phyloP scores from a whole-genome alignment of 2,329 filamentous ascomycete genomes.

The Sporothrix mexicana region DNA sequence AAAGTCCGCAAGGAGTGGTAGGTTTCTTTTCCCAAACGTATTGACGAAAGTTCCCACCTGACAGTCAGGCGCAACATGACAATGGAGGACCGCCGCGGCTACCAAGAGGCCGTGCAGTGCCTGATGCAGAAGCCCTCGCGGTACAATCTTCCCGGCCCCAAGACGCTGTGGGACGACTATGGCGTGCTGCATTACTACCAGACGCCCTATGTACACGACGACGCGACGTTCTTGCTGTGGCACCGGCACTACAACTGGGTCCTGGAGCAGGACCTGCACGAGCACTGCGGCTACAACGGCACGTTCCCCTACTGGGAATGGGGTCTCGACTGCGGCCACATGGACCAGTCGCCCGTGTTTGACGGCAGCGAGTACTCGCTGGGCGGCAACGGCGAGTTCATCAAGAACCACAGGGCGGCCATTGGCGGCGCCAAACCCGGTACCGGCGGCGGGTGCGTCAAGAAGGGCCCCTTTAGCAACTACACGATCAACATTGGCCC shows the following conservation, averaged over 20 bases:
- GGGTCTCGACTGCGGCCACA: slow-evolving; percentile 43
- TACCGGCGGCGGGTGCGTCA: slow-evolving; percentile 43
- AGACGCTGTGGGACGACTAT: slow-evolving; percentile 42
- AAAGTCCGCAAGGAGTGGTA: slow-evolving; percentile 41
- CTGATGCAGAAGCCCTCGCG: slow-evolving; percentile 41
- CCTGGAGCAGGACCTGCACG: slow-evolving; percentile 41
- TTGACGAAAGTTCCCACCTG: too few species aligned
- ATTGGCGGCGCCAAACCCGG: slow-evolving; percentile 27
- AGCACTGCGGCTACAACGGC: slow-evolving; percentile 43
- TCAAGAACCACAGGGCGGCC: slow-evolving; percentile 36
- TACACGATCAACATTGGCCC: slow-evolving; percentile 45
- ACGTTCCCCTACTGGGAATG: slow-evolving; percentile 49
- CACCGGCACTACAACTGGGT: slow-evolving; percentile 45
- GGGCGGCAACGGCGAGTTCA: slow-evolving; percentile 48
- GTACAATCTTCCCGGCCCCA: slow-evolving; percentile 37
- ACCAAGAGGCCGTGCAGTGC: slow-evolving; percentile 42
- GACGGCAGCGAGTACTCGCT: slow-evolving; percentile 51
- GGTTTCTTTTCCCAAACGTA: too few species aligned
- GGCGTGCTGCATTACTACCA: slow-evolving; percentile 43
- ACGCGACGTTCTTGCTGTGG: slow-evolving; percentile 44
- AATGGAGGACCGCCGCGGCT: slow-evolving; percentile 40
- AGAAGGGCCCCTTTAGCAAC: slow-evolving; percentile 42
- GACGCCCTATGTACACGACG: slow-evolving; percentile 43
- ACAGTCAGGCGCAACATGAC: slow-evolving; percentile 41
- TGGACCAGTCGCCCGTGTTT: slow-evolving; percentile 49